A percentile compares a stretch with the other conserved stretches of the same genome.
These are phyloP conservation scores for Earliella scabrosa DNA, from an alignment of 1,284 basidiomycete genomes.

Conservation along the genomic window DNA sequence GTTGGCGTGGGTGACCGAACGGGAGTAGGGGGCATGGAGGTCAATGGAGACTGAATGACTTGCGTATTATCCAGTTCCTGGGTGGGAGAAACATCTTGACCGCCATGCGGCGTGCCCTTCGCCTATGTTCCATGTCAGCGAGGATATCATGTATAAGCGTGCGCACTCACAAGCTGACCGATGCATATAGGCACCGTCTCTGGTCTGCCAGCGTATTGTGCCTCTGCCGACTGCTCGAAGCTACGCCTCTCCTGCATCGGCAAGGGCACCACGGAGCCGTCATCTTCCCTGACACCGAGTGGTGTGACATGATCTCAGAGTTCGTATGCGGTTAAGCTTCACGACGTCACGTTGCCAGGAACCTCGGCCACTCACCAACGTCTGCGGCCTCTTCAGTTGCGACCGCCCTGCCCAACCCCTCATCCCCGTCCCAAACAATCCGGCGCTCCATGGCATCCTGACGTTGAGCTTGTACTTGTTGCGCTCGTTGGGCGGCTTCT, in stretches of 20 bases:
- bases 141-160: background rate
- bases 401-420: conserved; percentile 25
- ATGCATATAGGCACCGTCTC: conserved; percentile 60
- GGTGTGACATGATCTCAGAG: conserved; percentile 26
- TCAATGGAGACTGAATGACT: conserved; percentile 22
- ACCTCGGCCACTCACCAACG: too few species aligned
- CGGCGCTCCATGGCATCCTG: conserved; percentile 47
- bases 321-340: too few species aligned
- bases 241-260: conserved; percentile 39
- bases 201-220: conserved; percentile 53
- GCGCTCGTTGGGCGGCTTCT: conserved; percentile 53
- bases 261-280: conserved; percentile 35
- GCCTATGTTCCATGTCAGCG: conserved; percentile 11
- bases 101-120: background rate
- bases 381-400: background rate
- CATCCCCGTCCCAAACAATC: conserved; percentile 52
- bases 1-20: conserved; percentile 26
- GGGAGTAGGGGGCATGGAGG: conserved; percentile 12
- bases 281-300: conserved; percentile 37
- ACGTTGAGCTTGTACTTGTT: conserved; percentile 59
- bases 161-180: conserved; percentile 52
- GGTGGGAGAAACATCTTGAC: conserved; percentile 20
- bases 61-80: conserved; percentile 35
- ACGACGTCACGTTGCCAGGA: too few species aligned
- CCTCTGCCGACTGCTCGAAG: conserved; percentile 37